Conservation (phyloP, 176 grass and related monocot genomes). For the Saccharum officinarum region DNA sequence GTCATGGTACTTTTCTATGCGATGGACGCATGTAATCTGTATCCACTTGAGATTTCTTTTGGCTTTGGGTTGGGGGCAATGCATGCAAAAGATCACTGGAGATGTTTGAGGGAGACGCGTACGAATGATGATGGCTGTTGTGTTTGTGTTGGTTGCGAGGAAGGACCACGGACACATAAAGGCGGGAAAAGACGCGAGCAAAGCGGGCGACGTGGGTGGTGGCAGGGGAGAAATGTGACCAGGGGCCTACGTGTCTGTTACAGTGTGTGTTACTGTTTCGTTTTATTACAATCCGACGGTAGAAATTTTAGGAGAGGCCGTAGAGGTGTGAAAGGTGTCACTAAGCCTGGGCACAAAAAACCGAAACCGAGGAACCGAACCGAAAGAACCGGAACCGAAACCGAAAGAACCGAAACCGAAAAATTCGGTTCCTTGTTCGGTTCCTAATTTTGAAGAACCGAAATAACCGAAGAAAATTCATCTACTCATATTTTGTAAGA, state of each 20-base stretch:
- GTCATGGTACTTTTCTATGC: background rate
- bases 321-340: too few species aligned
- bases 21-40: background rate
- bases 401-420: too few species aligned
- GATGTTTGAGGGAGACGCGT: background rate
- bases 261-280: background rate
- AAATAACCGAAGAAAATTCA: too few species aligned
- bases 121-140: background rate
- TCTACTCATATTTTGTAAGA: too few species aligned
- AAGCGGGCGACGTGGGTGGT: background rate
- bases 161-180: constrained; percentile 3
- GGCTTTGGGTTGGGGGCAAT: background rate
- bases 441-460: too few species aligned
- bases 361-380: too few species aligned
- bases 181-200: background rate
- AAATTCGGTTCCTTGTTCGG: too few species aligned
- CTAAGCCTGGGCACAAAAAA: too few species aligned
- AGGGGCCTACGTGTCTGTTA: constrained; percentile 5
- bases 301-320: background rate
- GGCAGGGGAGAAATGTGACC: background rate
- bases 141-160: background rate
- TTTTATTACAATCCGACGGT: background rate
- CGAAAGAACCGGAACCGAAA: too few species aligned
- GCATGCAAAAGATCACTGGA: constrained; percentile 17
- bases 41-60: constrained; percentile 1